Evolutionary conservation across 2,329 filamentous ascomycete genomes (phyloP).

Genomic region (Nemania serpens): DNA sequence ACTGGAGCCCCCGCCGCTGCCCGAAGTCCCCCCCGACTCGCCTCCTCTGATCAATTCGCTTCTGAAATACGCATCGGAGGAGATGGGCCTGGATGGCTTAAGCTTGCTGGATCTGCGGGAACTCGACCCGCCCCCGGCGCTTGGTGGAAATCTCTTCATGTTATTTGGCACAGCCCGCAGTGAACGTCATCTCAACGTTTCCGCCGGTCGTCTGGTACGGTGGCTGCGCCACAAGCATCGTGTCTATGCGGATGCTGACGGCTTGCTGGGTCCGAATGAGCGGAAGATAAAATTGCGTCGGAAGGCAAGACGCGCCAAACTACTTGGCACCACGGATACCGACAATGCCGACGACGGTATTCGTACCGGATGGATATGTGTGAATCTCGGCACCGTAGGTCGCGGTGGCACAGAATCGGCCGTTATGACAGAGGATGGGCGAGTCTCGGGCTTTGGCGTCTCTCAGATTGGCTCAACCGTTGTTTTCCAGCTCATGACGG

Average conservation of each 20-base stretch:
- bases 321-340: conserved; percentile 72
- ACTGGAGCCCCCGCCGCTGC: conserved; percentile 52
- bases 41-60: conserved; percentile 74
- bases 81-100: conserved; percentile 85
- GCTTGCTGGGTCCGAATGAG: conserved; percentile 86
- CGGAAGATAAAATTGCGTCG: conserved; percentile 84
- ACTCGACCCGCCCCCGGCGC: conserved; percentile 82
- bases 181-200: conserved; percentile 90
- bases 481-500: conserved; percentile 63
- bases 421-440: conserved; percentile 53
- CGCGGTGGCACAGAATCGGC: conserved; percentile 53
- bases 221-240: conserved; percentile 78
- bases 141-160: conserved; percentile 91
- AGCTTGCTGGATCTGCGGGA: conserved; percentile 79
- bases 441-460: conserved; percentile 78
- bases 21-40: conserved; percentile 65
- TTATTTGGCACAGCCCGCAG: conserved; percentile 88
- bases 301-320: conserved; percentile 78
- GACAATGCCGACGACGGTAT: conserved; percentile 79
- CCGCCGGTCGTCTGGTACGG: conserved; percentile 84
- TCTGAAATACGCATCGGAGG: conserved; percentile 77
- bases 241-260: conserved; percentile 79
- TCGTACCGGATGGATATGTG: conserved; percentile 93
- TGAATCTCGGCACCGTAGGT: conserved; percentile 78
- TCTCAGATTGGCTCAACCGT: conserved; percentile 55